phyloP scores from a whole-genome alignment of 306 rosid species.

The Boehmeria nivea region DNA sequence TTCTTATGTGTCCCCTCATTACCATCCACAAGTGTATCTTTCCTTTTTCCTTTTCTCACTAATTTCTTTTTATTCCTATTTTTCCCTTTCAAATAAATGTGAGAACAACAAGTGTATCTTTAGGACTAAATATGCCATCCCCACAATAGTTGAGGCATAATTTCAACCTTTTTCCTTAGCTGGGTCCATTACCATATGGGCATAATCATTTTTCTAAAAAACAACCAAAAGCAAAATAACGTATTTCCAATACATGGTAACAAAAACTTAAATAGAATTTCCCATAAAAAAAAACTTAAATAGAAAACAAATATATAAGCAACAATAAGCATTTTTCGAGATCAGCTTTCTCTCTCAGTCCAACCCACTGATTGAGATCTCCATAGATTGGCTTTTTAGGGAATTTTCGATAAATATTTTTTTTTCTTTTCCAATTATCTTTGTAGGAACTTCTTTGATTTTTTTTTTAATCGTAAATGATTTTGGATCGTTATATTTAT shows the following conservation, averaged over 20 bases:
- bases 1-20: background rate
- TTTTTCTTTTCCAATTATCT: no score
- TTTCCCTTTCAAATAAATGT: no score
- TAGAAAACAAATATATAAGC: background rate
- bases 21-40: background rate
- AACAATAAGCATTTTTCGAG: conserved; percentile 10
- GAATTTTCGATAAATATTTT: no score
- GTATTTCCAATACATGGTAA: no score
- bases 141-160: conserved; percentile 7
- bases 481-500: no score
- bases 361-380: conserved; percentile 34
- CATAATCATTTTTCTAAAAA: conserved; percentile 11
- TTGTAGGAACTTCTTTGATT: no score
- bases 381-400: conserved; percentile 27
- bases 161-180: no score
- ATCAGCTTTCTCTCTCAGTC: conserved; percentile 22
- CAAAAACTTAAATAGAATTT: no score
- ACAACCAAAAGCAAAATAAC: conserved; percentile 9
- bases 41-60: background rate
- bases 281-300: no score
- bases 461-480: no score
- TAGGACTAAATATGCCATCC: background rate
- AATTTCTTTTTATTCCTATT: background rate
- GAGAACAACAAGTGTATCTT: background rate
- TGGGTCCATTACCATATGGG: conserved; percentile 3